Evolutionary conservation across 371 early-diverging fungal genomes (phyloP).

Genomic region (Mucor mucedo): DNA sequence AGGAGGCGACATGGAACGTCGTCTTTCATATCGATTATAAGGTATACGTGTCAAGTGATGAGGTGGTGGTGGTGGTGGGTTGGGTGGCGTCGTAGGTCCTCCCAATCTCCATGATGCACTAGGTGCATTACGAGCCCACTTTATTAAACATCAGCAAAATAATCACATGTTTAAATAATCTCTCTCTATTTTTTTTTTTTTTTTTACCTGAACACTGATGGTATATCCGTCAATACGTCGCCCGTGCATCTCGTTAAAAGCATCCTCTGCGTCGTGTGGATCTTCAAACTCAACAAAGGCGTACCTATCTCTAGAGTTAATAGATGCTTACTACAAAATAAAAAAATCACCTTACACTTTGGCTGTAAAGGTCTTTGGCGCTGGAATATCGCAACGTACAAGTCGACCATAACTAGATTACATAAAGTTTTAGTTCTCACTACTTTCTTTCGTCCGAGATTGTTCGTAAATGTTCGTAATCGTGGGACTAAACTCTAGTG

Average conservation of each 20-base stretch:
- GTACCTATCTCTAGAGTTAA: conserved; percentile 51
- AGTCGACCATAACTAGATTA: conserved; percentile 75
- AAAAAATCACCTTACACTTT: conserved; percentile 63
- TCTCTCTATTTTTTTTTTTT: too few relatives aligned
- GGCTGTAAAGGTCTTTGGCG: conserved; percentile 65
- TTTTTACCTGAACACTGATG: conserved; percentile 78
- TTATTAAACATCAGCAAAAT: neutral
- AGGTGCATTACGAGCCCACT: conserved; percentile 28
- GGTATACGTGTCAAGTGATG: conserved; percentile 8
- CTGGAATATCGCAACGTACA: conserved; percentile 85
- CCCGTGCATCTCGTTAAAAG: conserved; percentile 90
- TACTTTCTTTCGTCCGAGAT: neutral
- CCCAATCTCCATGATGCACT: conserved; percentile 27
- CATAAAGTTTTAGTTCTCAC: neutral
- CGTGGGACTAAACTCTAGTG: conserved; percentile 1
- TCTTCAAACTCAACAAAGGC: conserved; percentile 96
- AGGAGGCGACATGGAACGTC: conserved; percentile 36
- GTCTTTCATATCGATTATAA: conserved; percentile 17
- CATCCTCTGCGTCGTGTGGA: conserved; percentile 86
- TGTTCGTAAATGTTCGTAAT: neutral
- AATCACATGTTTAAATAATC: conserved; percentile 17
- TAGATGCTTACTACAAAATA: neutral
- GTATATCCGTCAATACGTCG: conserved; percentile 77
- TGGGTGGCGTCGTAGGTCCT: conserved; percentile 17
- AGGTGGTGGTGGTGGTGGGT: conserved; percentile 17